Evolutionary conservation across 257 asterid genomes (phyloP).

Genomic region (Przewalskia tangutica): DNA sequence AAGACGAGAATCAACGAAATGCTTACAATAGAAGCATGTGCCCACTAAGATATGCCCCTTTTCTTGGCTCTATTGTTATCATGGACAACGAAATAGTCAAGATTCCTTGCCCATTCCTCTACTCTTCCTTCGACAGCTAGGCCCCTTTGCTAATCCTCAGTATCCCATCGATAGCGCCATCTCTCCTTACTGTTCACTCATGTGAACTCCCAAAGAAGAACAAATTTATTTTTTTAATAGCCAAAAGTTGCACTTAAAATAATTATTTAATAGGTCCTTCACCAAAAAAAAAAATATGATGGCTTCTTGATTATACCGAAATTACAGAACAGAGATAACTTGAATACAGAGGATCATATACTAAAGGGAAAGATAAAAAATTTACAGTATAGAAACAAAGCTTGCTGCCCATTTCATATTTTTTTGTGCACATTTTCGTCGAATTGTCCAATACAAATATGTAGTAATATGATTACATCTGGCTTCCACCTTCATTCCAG

Average conservation of each 20-base stretch:
- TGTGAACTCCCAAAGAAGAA: conserved; percentile 11
- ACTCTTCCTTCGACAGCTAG: conserved; percentile 47
- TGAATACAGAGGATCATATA: background rate
- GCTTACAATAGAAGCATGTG: conserved; percentile 25
- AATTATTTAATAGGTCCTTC: background rate
- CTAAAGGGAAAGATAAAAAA: background rate
- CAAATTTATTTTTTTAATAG: no score
- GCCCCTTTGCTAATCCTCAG: conserved; percentile 22
- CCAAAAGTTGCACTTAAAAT: conserved; percentile 1
- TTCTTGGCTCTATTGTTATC: conserved; percentile 13
- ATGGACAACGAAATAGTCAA: conserved; percentile 40
- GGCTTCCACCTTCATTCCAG: conserved; percentile 25
- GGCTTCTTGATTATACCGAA: background rate
- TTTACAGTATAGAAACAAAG: background rate
- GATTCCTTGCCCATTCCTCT: conserved; percentile 53
- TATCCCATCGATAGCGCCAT: conserved; percentile 6
- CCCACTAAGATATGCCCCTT: background rate
- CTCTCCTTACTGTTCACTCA: conserved; percentile 23
- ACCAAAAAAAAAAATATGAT: background rate
- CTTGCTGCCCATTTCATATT: conserved; percentile 11
- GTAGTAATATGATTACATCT: conserved; percentile 14
- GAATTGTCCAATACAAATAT: conserved; percentile 20
- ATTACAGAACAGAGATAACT: background rate
- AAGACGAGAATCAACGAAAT: conserved; percentile 2
- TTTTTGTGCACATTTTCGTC: conserved; percentile 11